Conservation (phyloP, 495 filamentous ascomycete genomes). For the Aspergillus biplanus region DNA sequence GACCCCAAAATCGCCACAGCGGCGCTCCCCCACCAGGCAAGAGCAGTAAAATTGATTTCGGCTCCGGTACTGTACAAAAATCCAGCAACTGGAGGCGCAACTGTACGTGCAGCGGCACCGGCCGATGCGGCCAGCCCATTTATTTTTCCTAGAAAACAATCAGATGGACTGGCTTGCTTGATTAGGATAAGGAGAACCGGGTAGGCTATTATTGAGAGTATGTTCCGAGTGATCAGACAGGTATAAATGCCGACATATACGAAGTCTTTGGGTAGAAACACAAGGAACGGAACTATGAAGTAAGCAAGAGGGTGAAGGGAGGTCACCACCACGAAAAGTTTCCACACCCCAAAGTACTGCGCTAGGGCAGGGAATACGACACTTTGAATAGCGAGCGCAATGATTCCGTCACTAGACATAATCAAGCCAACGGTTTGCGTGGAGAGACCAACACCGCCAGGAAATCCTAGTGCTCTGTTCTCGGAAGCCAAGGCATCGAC, state of each 20-base stretch:
- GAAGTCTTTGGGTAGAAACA: slow-evolving; percentile 59
- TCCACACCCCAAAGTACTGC: slow-evolving; percentile 72
- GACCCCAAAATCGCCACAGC: slow-evolving; percentile 71
- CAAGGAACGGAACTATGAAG: slow-evolving; percentile 71
- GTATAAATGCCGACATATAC: slow-evolving; percentile 72
- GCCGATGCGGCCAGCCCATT: slow-evolving; percentile 82
- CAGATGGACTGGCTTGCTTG: slow-evolving; percentile 77
- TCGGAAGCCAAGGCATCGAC: slow-evolving; percentile 28
- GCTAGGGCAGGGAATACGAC: slow-evolving; percentile 74
- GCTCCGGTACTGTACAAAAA: slow-evolving; percentile 72
- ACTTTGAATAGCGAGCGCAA: slow-evolving; percentile 78
- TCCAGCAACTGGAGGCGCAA: slow-evolving; percentile 76
- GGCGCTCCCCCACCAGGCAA: slow-evolving; percentile 79
- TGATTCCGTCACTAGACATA: slow-evolving; percentile 77
- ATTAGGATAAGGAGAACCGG: slow-evolving; percentile 80
- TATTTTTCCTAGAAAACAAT: slow-evolving; percentile 70
- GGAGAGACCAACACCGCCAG: slow-evolving; percentile 75
- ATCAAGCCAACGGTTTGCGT: slow-evolving; percentile 75
- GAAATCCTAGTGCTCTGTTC: slow-evolving; percentile 57
- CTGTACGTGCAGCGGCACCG: slow-evolving; percentile 74
- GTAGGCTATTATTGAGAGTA: slow-evolving; percentile 76
- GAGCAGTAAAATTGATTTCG: slow-evolving; percentile 67
- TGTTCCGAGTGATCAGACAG: slow-evolving; percentile 72
- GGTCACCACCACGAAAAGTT: slow-evolving; percentile 72
- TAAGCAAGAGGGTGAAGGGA: slow-evolving; percentile 76